These are phyloP conservation scores for Bathelium albidoporum DNA, from an alignment of 495 filamentous ascomycete species.

Conservation along the genomic window DNA sequence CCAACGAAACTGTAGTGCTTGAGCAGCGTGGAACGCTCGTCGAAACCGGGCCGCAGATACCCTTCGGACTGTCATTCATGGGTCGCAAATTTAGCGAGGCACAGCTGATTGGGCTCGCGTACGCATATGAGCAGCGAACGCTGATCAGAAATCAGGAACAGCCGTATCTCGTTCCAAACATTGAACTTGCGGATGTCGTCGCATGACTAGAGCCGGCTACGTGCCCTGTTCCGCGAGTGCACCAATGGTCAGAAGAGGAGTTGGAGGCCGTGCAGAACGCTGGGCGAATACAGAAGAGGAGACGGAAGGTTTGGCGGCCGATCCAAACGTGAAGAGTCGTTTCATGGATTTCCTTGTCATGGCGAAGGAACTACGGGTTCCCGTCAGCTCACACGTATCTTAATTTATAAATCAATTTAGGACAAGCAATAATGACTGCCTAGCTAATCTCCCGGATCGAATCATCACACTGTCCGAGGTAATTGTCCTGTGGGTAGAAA, in stretches of 20 bases:
- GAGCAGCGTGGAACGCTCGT: constrained; percentile 36
- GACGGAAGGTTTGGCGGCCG: not conserved
- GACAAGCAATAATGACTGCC: too few species aligned
- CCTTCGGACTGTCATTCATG: constrained; percentile 51
- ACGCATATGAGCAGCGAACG: constrained; percentile 60
- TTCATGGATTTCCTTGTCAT: not conserved
- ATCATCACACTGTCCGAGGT: too few species aligned
- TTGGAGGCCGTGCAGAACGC: not conserved
- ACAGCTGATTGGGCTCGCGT: constrained; percentile 52
- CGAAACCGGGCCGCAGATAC: constrained; percentile 38
- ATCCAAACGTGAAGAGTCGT: not conserved
- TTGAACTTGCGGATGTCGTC: constrained; percentile 35
- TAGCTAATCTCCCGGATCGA: too few species aligned
- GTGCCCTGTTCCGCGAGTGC: not conserved
- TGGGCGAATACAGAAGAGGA: not conserved
- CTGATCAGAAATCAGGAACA: constrained; percentile 35
- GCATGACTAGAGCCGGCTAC: not conserved
- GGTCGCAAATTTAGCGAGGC: constrained; percentile 45
- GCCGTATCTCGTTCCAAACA: constrained; percentile 38
- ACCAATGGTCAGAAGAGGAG: not conserved
- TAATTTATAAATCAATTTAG: not conserved
- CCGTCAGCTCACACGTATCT: not conserved
- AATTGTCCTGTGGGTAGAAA: too few species aligned
- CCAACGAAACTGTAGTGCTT: constrained; percentile 32
- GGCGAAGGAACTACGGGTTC: not conserved